Conservation (phyloP, 352 stramenopile genomes). For the Globisporangium cederbergense region DNA sequence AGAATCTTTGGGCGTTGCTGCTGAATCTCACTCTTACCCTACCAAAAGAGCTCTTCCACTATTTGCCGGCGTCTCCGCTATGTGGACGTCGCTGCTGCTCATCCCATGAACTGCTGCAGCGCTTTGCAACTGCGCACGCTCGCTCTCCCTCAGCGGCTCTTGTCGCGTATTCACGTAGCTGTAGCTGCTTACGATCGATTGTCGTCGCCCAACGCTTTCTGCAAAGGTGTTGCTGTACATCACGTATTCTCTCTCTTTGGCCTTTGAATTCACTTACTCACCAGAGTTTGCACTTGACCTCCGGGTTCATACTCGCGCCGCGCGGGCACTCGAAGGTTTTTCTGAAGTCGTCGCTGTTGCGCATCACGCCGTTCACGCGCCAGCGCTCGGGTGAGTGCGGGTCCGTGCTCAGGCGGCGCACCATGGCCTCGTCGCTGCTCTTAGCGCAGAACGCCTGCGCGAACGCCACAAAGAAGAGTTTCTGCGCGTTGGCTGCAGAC, state of each 20-base stretch:
- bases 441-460: conserved; percentile 73
- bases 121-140: background rate
- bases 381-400: conserved; percentile 63
- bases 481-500: conserved; percentile 25
- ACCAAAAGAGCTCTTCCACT: background rate
- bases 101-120: background rate
- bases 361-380: conserved; percentile 77
- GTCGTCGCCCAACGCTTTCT: too few species aligned
- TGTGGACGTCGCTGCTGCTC: background rate
- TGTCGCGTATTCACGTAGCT: background rate
- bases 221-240: too few species aligned
- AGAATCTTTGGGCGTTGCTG: background rate
- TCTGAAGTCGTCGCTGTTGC: conserved; percentile 74
- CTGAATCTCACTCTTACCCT: background rate
- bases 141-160: background rate
- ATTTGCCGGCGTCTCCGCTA: background rate
- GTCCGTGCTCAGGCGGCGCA: conserved; percentile 48
- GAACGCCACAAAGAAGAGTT: conserved; percentile 80
- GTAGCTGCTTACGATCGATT: too few species aligned
- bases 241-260: background rate
- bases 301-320: conserved; percentile 64
- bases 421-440: conserved; percentile 50
- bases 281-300: conserved; percentile 73
- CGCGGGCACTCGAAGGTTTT: conserved; percentile 51
- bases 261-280: conserved; percentile 21